Evolutionary conservation across 768 basidiomycete genomes (phyloP), one percentile per base, ranked within the genome.

Genomic region (Mycena polygramma): DNA sequence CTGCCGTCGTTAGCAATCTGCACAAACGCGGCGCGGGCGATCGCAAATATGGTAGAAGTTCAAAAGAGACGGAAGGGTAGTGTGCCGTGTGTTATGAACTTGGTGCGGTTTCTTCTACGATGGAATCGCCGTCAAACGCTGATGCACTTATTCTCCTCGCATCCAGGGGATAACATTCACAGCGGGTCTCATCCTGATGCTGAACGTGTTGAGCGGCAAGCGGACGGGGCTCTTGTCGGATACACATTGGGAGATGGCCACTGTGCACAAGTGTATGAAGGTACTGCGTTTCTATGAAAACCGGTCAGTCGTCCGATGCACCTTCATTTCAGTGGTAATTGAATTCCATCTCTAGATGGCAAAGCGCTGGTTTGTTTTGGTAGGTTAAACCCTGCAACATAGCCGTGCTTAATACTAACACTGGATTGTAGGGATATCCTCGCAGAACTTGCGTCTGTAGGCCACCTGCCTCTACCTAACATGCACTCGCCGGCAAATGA

Each of bases 11-110:
- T 95, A 35, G 92, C 93, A 0, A 95, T 96, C 60, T 95, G 94
- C 77, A 90, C 91, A 15, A 95, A 94, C 70, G 90, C 95, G 1
- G 92, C 95, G 3, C 85, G 94, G 13, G 93, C 92, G 3, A 91
- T 88, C 70, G 88, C 88, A 48, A 92, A 91, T 75, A 87, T 96
- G 24, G 79, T 93, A 26, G 93, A 94, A 80, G 67, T 81, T 48
- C 82, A 83, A 67, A 79, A 84, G 46, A 58, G 78, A 72, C 65
- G 78, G 80, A n/a, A 77, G 77, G 45, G 68, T 71, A 10, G 62
- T 81, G 41, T 82, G 81, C 13, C 68, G 80, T 54, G 22, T 71
- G 41, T 41, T 15, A 41, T 41, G 11, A 41, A 41, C 9, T 41
- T 41, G 41, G 41, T 41, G 41, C 9, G 41, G 6, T 30, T 30